phyloP scores from a whole-genome alignment of 768 basidiomycete species.

The Grammothele lineata region DNA sequence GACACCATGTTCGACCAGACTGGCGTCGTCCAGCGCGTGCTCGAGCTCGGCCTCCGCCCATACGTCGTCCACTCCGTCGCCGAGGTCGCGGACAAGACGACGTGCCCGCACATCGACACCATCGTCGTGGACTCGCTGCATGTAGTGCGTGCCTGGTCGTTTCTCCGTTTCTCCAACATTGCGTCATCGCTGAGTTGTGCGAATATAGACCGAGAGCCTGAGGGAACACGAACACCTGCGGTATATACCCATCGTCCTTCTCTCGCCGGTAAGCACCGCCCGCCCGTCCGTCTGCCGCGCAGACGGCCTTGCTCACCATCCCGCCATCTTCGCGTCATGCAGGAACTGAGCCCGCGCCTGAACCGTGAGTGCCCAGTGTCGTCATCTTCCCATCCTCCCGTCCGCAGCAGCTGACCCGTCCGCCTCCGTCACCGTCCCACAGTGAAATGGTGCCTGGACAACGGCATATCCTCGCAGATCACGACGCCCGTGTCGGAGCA shows the following conservation, averaged over 20 bases:
- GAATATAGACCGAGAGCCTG: conserved; percentile 78
- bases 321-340: too few species aligned
- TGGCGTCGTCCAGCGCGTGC: conserved; percentile 71
- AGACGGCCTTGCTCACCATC: neutral
- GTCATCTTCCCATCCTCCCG: too few species aligned
- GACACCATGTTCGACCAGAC: conserved; percentile 78
- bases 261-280: conserved; percentile 59
- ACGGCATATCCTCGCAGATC: conserved; percentile 92
- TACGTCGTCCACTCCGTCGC: conserved; percentile 72
- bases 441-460: conserved; percentile 97
- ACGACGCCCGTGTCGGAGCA: conserved; percentile 86
- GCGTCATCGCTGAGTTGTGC: neutral
- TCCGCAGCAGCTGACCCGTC: conserved; percentile 17
- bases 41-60: conserved; percentile 74
- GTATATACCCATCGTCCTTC: conserved; percentile 92
- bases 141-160: conserved; percentile 75
- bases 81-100: conserved; percentile 80
- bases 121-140: conserved; percentile 89
- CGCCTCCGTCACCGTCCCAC: conserved; percentile 12
- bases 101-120: conserved; percentile 86
- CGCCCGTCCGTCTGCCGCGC: neutral
- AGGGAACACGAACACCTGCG: conserved; percentile 92
- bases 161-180: conserved; percentile 14
- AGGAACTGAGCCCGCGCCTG: conserved; percentile 57
- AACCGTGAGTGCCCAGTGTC: conserved; percentile 73